Base-by-base conservation (phyloP, 192 early-diverging fungal genomes). In the Oehlia diaphana region DNA sequence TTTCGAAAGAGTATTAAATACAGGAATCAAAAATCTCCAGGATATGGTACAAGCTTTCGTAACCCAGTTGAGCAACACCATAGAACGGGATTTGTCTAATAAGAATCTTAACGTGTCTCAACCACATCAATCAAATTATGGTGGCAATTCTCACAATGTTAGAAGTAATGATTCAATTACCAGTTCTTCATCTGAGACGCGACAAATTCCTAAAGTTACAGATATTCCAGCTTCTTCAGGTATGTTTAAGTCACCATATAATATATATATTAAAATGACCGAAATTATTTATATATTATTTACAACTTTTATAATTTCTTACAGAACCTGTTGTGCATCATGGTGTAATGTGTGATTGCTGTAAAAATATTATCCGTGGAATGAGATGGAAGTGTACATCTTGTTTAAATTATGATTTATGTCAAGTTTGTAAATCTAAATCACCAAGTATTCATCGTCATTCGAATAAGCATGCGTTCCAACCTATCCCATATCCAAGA, bases 361-460 rank as follows among this genome's bases (percentile, higher is more conserved):
- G 91, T 82, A 65, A 78, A 37, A 82, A 79, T n/a, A 78, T 76
- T 3, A 80, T 88, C 63, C 83, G 83, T 14, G 89, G 89, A 2
- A 71, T 86, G 35, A 84, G 88, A 49, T 90, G 88, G 87, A 83
- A 86, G 72, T 93, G 92, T 76, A 64, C 82, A 63, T 79, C 83
- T 63, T 93, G 91, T 79, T 42, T 67, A 39, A 83, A 88, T 50
- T 91, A 87, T 77, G 90, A 93, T 78, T 77, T 87, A 31, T 87
- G 86, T 63, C 84, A 86, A 74, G 72, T 26, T 9, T 89, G 88
- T 44, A 68, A 83, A 35, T 63, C 44, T 10, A 75, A 81, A 50
- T 77, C 82, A 49, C 67, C 74, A 49, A 65, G 64, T 9, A 50
- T 66, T 10, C 83, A 85, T 58, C 33, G 64, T 61, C 78, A 73